phyloP scores from a whole-genome alignment of 2,329 filamentous ascomycete species.

The Arthrocladium fulminans region DNA sequence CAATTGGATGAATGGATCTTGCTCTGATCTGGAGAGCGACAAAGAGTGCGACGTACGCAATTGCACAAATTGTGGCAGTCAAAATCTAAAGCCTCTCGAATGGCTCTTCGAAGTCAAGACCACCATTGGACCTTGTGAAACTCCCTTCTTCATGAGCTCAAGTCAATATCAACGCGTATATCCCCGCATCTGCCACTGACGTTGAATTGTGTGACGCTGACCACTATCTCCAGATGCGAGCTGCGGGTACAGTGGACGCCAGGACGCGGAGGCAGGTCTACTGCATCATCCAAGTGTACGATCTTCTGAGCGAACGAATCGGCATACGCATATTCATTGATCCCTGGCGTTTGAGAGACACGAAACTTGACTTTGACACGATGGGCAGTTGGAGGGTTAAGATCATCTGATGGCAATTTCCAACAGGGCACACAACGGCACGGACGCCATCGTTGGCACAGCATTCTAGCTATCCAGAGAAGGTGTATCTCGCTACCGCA shows the following conservation, averaged over 20 bases:
- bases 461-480: too few species aligned
- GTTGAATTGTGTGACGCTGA: background rate
- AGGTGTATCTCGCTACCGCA: too few species aligned
- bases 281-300: slow-evolving; percentile 12
- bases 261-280: slow-evolving; percentile 9
- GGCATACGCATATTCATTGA: slow-evolving; percentile 12
- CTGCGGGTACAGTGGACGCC: slow-evolving; percentile 3
- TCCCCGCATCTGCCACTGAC: background rate
- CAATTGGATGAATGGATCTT: slow-evolving; percentile 1
- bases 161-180: slow-evolving; percentile 14
- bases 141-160: slow-evolving; percentile 14
- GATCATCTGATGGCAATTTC: too few species aligned
- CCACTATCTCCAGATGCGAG: slow-evolving; percentile 8
- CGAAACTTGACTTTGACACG: slow-evolving; percentile 11
- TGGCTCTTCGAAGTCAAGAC: slow-evolving; percentile 18
- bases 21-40: background rate
- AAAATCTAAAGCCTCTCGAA: slow-evolving; percentile 4
- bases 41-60: too few species aligned
- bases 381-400: slow-evolving; percentile 13
- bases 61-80: too few species aligned
- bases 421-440: too few species aligned
- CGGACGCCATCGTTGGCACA: too few species aligned
- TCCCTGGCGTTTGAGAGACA: slow-evolving; percentile 13
- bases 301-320: slow-evolving; percentile 12
- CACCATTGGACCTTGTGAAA: slow-evolving; percentile 14